A percentile compares a stretch with the other conserved stretches of the same genome.
These are phyloP conservation scores for Populus pruinosa DNA, from an alignment of 345 rosid species.

Conservation along the genomic window DNA sequence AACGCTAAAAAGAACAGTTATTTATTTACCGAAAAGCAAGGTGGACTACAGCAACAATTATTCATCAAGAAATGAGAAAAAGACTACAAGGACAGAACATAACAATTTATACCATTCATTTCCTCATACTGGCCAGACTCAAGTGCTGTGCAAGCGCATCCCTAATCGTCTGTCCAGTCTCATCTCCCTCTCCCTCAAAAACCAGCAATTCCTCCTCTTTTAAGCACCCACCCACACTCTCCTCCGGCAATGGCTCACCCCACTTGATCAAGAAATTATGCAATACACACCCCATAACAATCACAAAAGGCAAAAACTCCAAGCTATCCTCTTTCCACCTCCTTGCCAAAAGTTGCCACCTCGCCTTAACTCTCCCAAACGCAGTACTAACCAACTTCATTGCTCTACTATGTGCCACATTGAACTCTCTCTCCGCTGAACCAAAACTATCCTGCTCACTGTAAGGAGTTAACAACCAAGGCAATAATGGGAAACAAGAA, in stretches of 20 bases:
- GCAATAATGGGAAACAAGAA: conserved; percentile 60
- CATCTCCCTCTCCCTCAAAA: conserved; percentile 45
- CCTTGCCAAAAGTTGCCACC: conserved; percentile 63
- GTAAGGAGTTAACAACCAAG: conserved; percentile 79
- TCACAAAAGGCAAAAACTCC: conserved; percentile 59
- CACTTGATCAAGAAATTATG: conserved; percentile 63
- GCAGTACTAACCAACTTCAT: conserved; percentile 43
- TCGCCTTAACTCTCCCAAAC: conserved; percentile 44
- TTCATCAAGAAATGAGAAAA: neutral
- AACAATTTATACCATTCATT: conserved; percentile 13
- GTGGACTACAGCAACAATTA: neutral
- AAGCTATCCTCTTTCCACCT: conserved; percentile 59
- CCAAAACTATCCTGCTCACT: conserved; percentile 46
- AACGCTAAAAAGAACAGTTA: too few relatives aligned
- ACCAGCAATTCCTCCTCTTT: conserved; percentile 32
- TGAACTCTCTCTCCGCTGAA: conserved; percentile 45
- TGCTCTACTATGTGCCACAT: conserved; percentile 41
- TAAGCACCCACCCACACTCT: conserved; percentile 13
- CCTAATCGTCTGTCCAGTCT: conserved; percentile 41
- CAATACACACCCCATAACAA: conserved; percentile 60
- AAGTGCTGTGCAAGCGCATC: conserved; percentile 61
- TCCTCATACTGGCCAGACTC: conserved; percentile 39
- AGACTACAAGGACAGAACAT: neutral
- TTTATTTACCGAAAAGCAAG: neutral
- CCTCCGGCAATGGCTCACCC: conserved; percentile 41